Evolutionary conservation across 2,329 filamentous ascomycete genomes (phyloP), one percentile per base, ranked within the genome.

Genomic region (Biscogniauxia mediterranea): DNA sequence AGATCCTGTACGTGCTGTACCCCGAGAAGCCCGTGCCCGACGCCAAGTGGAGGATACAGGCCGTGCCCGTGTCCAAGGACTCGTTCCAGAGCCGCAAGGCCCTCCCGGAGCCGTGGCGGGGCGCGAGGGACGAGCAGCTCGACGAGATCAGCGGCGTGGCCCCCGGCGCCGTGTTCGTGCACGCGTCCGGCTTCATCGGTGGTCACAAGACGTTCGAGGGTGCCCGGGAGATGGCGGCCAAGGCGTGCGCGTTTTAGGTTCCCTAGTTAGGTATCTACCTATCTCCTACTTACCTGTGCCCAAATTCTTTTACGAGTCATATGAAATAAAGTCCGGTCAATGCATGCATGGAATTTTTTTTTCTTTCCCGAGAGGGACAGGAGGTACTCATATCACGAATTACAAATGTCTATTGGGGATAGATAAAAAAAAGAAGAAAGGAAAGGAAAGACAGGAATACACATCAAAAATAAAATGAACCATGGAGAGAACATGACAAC

Each of bases 141-240:
- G 92, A 94, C 75, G 83, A 85, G 68, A 82, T 93, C 17, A 79
- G 84, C 23, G 87, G 88, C 42, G 81, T 19, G 6, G 53, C 92
- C 26, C 80, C 81, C 5, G 92, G 93, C 6, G 89, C 91, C 64
- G 89, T 99, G 26, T 99, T 99, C 75, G 90, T 97, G 28, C 95
- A 99, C 75, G 93, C 93, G 3, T 89, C 90, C 57, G 95, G 95
- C 26, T 99, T 99, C 79, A 98, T 98, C 73, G 95, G 95, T 19
- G 95, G 95, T 2, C 96, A 97, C 78, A 89, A 91, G 82, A 96
- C 90, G 0, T 95, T 91, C 71, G 92, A 96, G 64, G 95, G 95
- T 28, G 93, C 88, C 25, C 84, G 92, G 74, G 86, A 88, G 61
- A 96, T 98, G 92, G 93, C 93, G 4, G 78, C 83, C 75, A 92